Evolutionary conservation across 306 rosid species (phyloP), one percentile per base, ranked within the genome.

Genomic region (Medicago lupulina): DNA sequence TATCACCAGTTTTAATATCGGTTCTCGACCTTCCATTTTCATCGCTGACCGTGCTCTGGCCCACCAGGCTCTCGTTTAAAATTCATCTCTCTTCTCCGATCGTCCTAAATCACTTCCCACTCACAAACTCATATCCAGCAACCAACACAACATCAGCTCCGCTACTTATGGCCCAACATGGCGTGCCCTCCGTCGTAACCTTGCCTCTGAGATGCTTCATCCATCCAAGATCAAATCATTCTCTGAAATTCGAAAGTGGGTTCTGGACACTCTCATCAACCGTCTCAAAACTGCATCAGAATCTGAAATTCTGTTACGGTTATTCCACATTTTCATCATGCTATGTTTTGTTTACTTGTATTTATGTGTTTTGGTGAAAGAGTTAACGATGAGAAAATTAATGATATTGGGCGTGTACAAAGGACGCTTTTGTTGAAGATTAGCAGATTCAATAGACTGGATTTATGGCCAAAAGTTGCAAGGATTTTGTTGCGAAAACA

Each of bases 161-260:
- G 86, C 84, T 40, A 28, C 10, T 28, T 85, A 85, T 23, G 86
- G 86, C 1, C 6, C 84, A 49, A 76, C 78, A 1, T 85, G 88
- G 88, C 84, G 88, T 7, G 1, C 67, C 38, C 77, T 85, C 43
- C 86, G 88, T 2, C 88, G 88, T 4, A 82, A 85, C 63, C 86
- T 85, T 25, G 63, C 80, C 8, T 36, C 75, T 2, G 73, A 82
- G 79, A 82, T 82, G 40, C 85, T 85, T 3, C 85, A 82, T 71
- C 84, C 71, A 1, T 46, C 78, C 2, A 77, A 84, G 2, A 13
- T 82, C 34, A 73, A 63, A 0, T 76, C 89, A n/a, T 82, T 82
- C 50, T 55, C 86, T 1, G 16, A 13, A 0, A 43, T 17, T 16
- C 86, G 84, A 4, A 63, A 31, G 6, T 82, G 76, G 78, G 86